A percentile compares a stretch with the other conserved stretches of the same genome.
These are phyloP conservation scores for Cytospora chrysosperma DNA, from an alignment of 2,329 filamentous ascomycete genomes.

Conservation along the genomic window DNA sequence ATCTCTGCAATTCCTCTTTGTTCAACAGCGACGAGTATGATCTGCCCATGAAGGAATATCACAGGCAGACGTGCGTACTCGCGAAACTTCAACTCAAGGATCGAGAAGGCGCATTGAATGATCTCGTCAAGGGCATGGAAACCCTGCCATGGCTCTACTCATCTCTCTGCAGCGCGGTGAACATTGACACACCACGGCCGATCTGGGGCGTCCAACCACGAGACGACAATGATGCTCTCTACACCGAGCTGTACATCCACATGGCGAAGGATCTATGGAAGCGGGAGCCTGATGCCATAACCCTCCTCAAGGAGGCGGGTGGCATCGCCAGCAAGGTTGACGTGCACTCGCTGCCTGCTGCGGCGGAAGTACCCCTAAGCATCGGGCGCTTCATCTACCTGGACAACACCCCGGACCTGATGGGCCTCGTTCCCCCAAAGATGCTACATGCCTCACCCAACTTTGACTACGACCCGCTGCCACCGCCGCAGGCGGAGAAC, in stretches of 20 bases:
- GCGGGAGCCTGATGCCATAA: constrained; percentile 62
- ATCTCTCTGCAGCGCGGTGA: constrained; percentile 75
- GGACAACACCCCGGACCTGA: constrained; percentile 70
- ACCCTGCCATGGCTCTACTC: constrained; percentile 82
- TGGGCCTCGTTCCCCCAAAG: constrained; percentile 64
- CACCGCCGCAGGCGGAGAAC: constrained; percentile 60
- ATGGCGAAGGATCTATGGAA: constrained; percentile 85
- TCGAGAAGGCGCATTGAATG: constrained; percentile 59
- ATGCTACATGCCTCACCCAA: constrained; percentile 66
- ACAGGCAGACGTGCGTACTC: constrained; percentile 73
- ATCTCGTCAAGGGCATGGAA: constrained; percentile 67
- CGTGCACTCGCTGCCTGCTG: constrained; percentile 36
- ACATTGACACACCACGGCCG: constrained; percentile 72
- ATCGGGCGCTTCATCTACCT: constrained; percentile 77
- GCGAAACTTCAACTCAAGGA: constrained; percentile 73
- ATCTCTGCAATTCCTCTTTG: constrained; percentile 56
- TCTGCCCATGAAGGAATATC: constrained; percentile 53
- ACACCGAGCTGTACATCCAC: constrained; percentile 72
- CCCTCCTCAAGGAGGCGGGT: constrained; percentile 68
- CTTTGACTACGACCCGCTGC: constrained; percentile 78
- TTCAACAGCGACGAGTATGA: constrained; percentile 37
- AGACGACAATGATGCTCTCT: constrained; percentile 63
- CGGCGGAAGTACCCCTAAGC: constrained; percentile 40
- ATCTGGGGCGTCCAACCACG: constrained; percentile 79
- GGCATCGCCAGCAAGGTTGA: constrained; percentile 51